Evolutionary conservation across 208 protist species (phyloP), one percentile per base, ranked within the genome.

Genomic region (Paratrypanosoma confusum): DNA sequence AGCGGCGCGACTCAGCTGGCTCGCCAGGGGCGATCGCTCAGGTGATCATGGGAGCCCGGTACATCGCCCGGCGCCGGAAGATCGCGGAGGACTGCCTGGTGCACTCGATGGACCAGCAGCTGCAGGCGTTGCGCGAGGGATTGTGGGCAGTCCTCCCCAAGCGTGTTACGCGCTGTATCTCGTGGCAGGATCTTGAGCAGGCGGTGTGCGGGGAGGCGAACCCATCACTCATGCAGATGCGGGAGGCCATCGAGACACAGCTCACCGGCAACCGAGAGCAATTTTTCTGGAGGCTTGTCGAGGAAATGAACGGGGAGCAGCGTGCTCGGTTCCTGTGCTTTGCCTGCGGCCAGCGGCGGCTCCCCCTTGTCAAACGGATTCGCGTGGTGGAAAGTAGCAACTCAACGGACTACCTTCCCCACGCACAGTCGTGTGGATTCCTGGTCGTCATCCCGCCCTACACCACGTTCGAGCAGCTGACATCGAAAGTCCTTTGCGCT

Each of bases 341-440:
- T 49, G 81, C 80, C 6, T 85, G 67, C 6, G 85, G 85, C 1
- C 85, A 93, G 64, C 69, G 75, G 26, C 69, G 85, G 18, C 64
- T 84, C 5, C 85, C 85, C 13, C 69, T 93, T 17, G 72, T 86
- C 13, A 56, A 59, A 20, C 56, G 45, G 39, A 84, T 93, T 43
- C 83, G 57, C 21, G 63, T 93, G 18, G 63, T 56, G 0, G 78
- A 89, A 57, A 89, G 81, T 43, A 65, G 61, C 35, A 79, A 93
- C 49, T 78, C 72, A 35, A 52, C 71, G 1, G 73, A 90, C 10
- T 71, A 90, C 51, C 69, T 93, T 13, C 85, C 85, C 0, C 71
- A 79, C 6, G 85, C 85, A 28, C 81, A 90, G 57, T 85, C 85
- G n/a, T 93, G 85, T 57, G 80, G 74, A n/a, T 83, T 81, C 18